Evolutionary conservation across 1,284 basidiomycete species (phyloP).

Genomic region (Takashimella koratensis): DNA sequence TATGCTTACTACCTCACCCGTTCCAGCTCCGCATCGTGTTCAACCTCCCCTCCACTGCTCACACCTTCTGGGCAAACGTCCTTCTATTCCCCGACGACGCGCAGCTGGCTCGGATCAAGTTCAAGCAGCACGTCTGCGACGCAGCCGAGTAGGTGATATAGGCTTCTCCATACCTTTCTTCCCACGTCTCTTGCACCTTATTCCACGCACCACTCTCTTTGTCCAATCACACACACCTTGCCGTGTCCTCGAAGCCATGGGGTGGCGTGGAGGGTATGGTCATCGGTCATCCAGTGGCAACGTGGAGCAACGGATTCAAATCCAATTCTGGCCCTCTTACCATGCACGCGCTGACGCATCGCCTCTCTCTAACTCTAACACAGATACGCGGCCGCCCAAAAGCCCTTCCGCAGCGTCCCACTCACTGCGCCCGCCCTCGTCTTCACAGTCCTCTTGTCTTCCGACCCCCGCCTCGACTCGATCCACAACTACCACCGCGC

Average conservation of each 20-base stretch:
- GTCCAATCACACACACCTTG: neutral
- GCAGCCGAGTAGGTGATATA: conserved; percentile 40
- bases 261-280: no score
- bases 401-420: conserved; percentile 27
- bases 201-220: no score
- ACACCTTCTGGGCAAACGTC: conserved; percentile 45
- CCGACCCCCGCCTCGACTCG: conserved; percentile 40
- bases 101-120: conserved; percentile 42
- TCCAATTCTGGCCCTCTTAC: no score
- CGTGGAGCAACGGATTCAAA: neutral
- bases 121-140: conserved; percentile 49
- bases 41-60: conserved; percentile 42
- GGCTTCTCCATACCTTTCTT: neutral
- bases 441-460: conserved; percentile 45
- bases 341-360: neutral
- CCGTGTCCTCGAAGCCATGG: neutral
- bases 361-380: neutral
- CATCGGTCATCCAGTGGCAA: no score
- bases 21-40: conserved; percentile 41
- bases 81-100: conserved; percentile 45
- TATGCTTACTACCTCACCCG: neutral
- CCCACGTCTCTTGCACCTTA: no score
- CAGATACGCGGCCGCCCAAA: conserved; percentile 45
- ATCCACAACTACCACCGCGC: conserved; percentile 44
- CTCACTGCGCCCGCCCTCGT: conserved; percentile 40